These are phyloP conservation scores for Ilex paraguariensis DNA, from an alignment of 305 asterid species.

Conservation along the genomic window DNA sequence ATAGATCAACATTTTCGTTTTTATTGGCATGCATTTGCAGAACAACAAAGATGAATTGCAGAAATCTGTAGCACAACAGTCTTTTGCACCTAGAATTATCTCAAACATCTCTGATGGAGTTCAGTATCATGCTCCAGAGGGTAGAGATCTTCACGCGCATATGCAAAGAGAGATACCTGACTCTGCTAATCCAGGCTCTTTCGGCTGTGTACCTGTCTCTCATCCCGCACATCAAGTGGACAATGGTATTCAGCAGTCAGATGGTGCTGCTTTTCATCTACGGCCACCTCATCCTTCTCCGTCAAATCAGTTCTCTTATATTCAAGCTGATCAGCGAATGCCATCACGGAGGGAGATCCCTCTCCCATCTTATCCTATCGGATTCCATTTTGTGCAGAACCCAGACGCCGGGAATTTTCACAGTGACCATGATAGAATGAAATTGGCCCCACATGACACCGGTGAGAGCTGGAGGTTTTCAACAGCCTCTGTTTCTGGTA, in stretches of 20 bases:
- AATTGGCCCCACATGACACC: constrained; percentile 42
- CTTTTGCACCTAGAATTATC: constrained; percentile 15
- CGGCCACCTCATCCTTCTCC: constrained; percentile 92
- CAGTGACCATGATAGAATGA: constrained; percentile 53
- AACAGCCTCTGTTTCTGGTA: constrained; percentile 61
- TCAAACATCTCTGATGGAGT: constrained; percentile 13
- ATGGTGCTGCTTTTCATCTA: constrained; percentile 50
- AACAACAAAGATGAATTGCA: constrained; percentile 16
- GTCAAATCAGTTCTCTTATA: constrained; percentile 75
- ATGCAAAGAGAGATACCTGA: constrained; percentile 41
- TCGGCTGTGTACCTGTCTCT: constrained; percentile 33
- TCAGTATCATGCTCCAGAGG: constrained; percentile 21
- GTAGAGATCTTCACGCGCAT: constrained; percentile 22
- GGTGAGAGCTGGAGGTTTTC: constrained; percentile 81
- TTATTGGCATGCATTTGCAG: constrained; percentile 19
- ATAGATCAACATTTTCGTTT: background rate
- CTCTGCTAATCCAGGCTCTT: constrained; percentile 30
- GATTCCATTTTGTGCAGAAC: constrained; percentile 43
- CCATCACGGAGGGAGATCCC: constrained; percentile 51
- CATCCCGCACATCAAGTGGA: constrained; percentile 36
- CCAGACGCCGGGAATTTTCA: constrained; percentile 51
- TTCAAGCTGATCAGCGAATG: constrained; percentile 50
- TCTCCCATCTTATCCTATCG: constrained; percentile 51
- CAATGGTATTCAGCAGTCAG: constrained; percentile 37
- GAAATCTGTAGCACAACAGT: constrained; percentile 22